Evolutionary conservation across 345 rosid genomes (phyloP), one percentile per base, ranked within the genome.

Genomic region (Syzygium jambos): DNA sequence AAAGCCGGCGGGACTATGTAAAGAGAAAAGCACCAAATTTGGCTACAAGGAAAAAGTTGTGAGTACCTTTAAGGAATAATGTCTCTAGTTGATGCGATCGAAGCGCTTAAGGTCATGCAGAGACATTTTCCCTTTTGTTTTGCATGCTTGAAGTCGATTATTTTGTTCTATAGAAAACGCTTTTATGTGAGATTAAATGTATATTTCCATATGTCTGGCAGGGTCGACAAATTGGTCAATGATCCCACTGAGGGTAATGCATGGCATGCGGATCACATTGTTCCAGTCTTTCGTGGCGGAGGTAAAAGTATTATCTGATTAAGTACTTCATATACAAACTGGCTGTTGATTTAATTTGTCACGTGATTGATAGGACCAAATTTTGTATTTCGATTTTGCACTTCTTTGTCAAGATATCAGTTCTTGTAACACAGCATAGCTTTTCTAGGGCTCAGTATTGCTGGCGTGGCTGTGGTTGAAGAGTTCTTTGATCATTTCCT

Each of bases 181-280:
- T 84, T 59, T 52, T 23, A 19, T 21, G 80, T 13, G 51, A 56
- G 30, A 84, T 43, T 52, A 23, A 52, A 85, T 41, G 4, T 54
- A 30, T 1, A 54, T 10, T 85, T 88, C 53, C 30, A 73, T 55
- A 38, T 52, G 38, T 89, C 25, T 84, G 89, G 86, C 90, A 97
- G 99, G 95, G 89, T 96, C 23, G 95, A 95, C 84, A 94, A 96
- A 89, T 95, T 97, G 88, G 96, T 94, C 54, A 90, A 90, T 88
- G 93, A 94, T 90, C 98, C 99, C 89, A 90, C 92, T 4, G 96
- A 95, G 92, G 98, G 97, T 80, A 93, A 95, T 89, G 98, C 97
- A 6, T 96, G 99, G 99, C 98, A 96, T 90, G 99, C 98, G 8
- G 99, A 97, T 92, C 99, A 97, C 88, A 93, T 96, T 57, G 86